phyloP scores from a whole-genome alignment of 139 green algal species.

The Haematococcus sp. region DNA sequence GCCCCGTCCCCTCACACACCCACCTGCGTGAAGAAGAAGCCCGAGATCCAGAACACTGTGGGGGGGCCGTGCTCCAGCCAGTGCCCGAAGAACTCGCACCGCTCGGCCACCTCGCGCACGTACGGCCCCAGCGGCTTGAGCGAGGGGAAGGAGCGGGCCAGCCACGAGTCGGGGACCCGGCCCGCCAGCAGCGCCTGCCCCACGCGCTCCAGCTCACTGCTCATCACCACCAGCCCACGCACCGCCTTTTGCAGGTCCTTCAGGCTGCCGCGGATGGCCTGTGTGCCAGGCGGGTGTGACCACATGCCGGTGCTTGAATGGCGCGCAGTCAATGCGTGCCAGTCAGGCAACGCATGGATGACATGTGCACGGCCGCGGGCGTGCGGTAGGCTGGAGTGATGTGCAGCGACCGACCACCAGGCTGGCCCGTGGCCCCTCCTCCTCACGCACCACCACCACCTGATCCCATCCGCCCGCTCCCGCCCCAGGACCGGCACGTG shows the following conservation, averaged over 20 bases:
- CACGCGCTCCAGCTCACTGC: constrained; percentile 58
- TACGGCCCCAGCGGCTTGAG: constrained; percentile 74
- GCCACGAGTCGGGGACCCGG: constrained; percentile 74
- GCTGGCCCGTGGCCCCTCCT: no score
- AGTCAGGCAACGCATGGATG: no score
- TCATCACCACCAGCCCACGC: constrained; percentile 69
- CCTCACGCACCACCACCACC: no score
- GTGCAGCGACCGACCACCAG: no score
- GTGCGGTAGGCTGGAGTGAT: no score
- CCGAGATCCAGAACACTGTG: constrained; percentile 69
- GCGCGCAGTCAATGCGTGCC: no score
- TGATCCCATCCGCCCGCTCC: no score
- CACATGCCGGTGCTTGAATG: no score
- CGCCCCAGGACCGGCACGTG: no score
- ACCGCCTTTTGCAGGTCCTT: constrained; percentile 59
- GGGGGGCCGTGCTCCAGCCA: constrained; percentile 67
- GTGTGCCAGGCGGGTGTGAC: no score
- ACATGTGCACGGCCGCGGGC: no score
- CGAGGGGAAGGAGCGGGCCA: constrained; percentile 63
- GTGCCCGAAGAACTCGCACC: constrained; percentile 50
- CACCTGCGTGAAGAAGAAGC: constrained; percentile 85
- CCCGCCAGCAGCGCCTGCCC: constrained; percentile 43
- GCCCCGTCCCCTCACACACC: no score
- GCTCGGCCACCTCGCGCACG: constrained; percentile 65
- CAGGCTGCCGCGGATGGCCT: constrained; percentile 56